These are phyloP conservation scores for Botrytis fragariae DNA, from an alignment of 2,329 filamentous ascomycete species.

Conservation along the genomic window DNA sequence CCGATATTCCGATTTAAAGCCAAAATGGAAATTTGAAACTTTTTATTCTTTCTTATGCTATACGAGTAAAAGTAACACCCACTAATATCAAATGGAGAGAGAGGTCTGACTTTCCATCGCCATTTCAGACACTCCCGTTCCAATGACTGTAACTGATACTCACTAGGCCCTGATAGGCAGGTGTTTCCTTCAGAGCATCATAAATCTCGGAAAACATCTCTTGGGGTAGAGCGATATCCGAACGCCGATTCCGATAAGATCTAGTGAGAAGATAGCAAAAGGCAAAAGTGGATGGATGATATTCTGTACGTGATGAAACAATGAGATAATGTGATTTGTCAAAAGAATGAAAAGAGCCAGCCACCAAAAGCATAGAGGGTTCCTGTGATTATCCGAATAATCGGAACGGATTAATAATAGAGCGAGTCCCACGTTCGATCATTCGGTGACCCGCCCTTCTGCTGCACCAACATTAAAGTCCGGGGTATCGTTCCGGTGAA, in stretches of 20 bases:
- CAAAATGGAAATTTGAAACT: no score
- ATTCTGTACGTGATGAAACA: background rate
- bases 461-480: background rate
- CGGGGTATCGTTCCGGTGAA: conserved; percentile 1
- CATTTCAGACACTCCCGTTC: no score
- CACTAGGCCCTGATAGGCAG: background rate
- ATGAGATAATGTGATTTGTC: conserved; percentile 2
- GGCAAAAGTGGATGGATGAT: no score
- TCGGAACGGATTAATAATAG: background rate
- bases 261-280: background rate
- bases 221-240: background rate
- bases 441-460: background rate
- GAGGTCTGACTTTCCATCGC: no score
- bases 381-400: background rate
- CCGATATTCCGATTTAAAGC: no score
- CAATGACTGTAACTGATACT: background rate
- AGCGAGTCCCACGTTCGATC: background rate
- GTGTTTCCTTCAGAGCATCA: background rate
- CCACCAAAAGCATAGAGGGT: background rate
- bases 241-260: conserved; percentile 9
- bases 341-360: background rate
- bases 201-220: background rate
- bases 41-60: no score
- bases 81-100: no score
- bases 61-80: no score